Base-by-base conservation (phyloP, 768 basidiomycete genomes). In the Saitozyma podzolica region DNA sequence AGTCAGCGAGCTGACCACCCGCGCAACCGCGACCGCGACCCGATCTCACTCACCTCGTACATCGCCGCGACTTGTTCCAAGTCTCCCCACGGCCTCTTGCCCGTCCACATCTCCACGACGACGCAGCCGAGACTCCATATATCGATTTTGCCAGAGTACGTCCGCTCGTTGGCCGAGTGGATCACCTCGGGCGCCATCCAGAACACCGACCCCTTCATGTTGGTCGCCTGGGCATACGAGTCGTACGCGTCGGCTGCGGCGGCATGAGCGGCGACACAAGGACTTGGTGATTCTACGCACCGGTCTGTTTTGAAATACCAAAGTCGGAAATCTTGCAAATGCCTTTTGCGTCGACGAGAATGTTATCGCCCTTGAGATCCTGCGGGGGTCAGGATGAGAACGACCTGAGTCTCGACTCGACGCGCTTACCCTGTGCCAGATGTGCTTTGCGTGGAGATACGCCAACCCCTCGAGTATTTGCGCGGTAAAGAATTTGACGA, bases 161-260 rank as follows among this genome's bases (percentile, higher is more conserved):
- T 92, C 57, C 80, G 74, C 70, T 89, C 88, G 78, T 88, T 87
- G 78, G 89, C 86, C 3, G 74, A 70, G 42, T 89, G 88, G 65
- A 92, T 88, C 63, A 96, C 91, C 81, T 92, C 94, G 0, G 94
- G 94, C 9, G 94, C 94, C 95, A 98, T 97, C 95, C 96, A 99
- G 78, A 96, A 98, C 42, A 98, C 90, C 17, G 94, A 94, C 29
- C 96, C 96, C 78, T 92, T 90, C 92, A 99, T 93, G 19, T 91
- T 90, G 1, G 93, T 95, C 66, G 86, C 87, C 56, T 69, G 65
- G 52, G 80, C 80, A 54, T 89, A 89, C n/a, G 86, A 89, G 62
- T 87, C 84, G 66, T 90, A 87, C 56, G 89, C 85, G 64, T 96
- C 92, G 65, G 90, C 92, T 65, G 17, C 9, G 43, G 87, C 29